Base-by-base conservation (phyloP, 768 basidiomycete genomes). In the Phaeotremella skinneri region DNA sequence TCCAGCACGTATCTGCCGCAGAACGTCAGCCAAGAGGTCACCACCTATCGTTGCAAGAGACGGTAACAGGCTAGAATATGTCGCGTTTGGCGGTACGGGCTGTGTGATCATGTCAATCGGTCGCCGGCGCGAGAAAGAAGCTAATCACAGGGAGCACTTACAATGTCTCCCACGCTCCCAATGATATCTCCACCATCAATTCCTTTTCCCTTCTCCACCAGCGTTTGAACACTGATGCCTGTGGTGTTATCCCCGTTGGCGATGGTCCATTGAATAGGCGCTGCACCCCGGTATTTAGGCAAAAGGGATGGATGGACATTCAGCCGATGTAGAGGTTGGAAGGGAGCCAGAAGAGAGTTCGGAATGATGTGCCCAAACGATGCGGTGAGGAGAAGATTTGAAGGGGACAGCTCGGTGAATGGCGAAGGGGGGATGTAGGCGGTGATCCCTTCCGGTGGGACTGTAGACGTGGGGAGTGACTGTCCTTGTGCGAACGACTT, bases 291-390 rank as follows among this genome's bases (percentile, higher is more conserved):
- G 74, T 89, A 92, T 26, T 81, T 80, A 0, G 92, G 92, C 31
- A 97, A 81, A 0, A 91, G 79, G 32, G 91, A 93, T 0, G 91
- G 91, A 68, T 97, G 92, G 4, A 97, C 84, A 69, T 97, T 96
- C 34, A 97, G 79, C 23, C 87, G 80, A 47, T 84, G 82, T 0
- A 75, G 67, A 0, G 80, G 79, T 0, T 78, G 81, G 68, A 94
- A 94, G 39, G 81, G 79, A 14, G 79, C 70, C 16, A 96, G 83
- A 52, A 88, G 79, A 2, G 80, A 68, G 3, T 79, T 72, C 0
- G 89, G 83, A 13, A 97, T 82, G 64, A 93, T 91, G 47, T 88
- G 87, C 0, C 92, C 92, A 63, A 94, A 94, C 0, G 92, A 94
- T 4, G 92, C 90, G 0, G 91, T 91, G 4, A 97, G 69, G 7